phyloP scores from a whole-genome alignment of 768 basidiomycete genomes.

The Tricholoma flavovirens region DNA sequence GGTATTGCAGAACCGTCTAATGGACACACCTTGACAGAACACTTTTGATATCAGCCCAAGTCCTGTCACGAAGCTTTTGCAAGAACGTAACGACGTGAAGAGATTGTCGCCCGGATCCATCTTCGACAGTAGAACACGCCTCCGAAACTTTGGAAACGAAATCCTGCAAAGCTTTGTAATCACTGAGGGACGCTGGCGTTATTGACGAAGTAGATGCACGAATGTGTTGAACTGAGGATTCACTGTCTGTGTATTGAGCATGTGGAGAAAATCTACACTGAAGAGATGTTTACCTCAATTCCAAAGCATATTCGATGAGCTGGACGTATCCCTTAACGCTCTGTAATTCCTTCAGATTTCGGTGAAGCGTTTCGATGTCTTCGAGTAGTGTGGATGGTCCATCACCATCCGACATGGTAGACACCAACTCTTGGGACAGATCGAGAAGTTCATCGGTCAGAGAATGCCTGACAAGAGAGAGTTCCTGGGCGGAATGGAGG shows the following conservation, averaged over 20 bases:
- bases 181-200: slow-evolving; percentile 40
- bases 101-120: slow-evolving; percentile 39
- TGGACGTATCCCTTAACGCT: slow-evolving; percentile 72
- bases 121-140: slow-evolving; percentile 41
- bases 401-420: slow-evolving; percentile 43
- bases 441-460: slow-evolving; percentile 73
- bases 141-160: slow-evolving; percentile 49
- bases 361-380: slow-evolving; percentile 75
- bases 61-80: slow-evolving; percentile 53
- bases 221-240: slow-evolving; percentile 51
- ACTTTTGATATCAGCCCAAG: slow-evolving; percentile 74
- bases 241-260: slow-evolving; percentile 33
- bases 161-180: slow-evolving; percentile 55
- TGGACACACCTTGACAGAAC: slow-evolving; percentile 53
- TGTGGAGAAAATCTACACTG: neutral
- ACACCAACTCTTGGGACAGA: slow-evolving; percentile 60
- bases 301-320: slow-evolving; percentile 63
- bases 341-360: slow-evolving; percentile 70
- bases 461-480: slow-evolving; percentile 71
- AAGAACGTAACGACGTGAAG: slow-evolving; percentile 62
- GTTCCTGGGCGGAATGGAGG: slow-evolving; percentile 61
- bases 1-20: neutral
- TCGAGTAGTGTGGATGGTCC: slow-evolving; percentile 66
- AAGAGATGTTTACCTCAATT: slow-evolving; percentile 53
- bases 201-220: slow-evolving; percentile 31